Conservation (phyloP, 2,329 filamentous ascomycete species). For the Bimuria novae-zelandiae region DNA sequence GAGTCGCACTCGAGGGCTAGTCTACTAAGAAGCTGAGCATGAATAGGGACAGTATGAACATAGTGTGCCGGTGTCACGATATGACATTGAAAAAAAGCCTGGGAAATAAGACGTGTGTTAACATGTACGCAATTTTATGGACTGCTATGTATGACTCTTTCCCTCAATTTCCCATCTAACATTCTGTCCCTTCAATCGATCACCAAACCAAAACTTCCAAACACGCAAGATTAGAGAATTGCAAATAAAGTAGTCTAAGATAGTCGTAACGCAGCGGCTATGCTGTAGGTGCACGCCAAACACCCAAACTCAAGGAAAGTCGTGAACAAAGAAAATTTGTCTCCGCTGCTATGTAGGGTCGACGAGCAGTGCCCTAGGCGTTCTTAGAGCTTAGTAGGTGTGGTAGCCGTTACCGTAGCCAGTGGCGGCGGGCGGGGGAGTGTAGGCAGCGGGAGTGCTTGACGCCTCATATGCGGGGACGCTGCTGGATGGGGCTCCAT, state of each 20-base stretch:
- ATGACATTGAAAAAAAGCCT: too few relatives aligned
- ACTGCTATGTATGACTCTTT: background rate
- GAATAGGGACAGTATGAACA: too few relatives aligned
- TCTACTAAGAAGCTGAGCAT: too few relatives aligned
- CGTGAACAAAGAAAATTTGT: background rate
- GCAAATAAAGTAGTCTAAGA: background rate
- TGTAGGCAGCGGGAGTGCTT: background rate
- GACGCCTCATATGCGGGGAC: constrained; percentile 3
- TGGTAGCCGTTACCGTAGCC: background rate
- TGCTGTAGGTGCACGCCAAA: background rate
- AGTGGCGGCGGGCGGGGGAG: background rate
- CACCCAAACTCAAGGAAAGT: constrained; percentile 2
- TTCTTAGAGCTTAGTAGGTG: background rate
- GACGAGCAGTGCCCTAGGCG: background rate
- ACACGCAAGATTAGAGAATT: background rate
- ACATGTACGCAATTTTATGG: too few relatives aligned
- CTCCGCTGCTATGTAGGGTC: too few relatives aligned
- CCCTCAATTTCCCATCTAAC: background rate
- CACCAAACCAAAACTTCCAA: background rate
- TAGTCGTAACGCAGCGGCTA: constrained; percentile 3
- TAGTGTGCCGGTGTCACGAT: too few relatives aligned
- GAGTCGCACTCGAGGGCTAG: too few relatives aligned
- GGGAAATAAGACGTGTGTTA: too few relatives aligned
- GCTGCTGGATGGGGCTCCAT: background rate
- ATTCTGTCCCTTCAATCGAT: too few relatives aligned